phyloP scores from a whole-genome alignment of 179 eudicot species.

The Beta corolliflora region DNA sequence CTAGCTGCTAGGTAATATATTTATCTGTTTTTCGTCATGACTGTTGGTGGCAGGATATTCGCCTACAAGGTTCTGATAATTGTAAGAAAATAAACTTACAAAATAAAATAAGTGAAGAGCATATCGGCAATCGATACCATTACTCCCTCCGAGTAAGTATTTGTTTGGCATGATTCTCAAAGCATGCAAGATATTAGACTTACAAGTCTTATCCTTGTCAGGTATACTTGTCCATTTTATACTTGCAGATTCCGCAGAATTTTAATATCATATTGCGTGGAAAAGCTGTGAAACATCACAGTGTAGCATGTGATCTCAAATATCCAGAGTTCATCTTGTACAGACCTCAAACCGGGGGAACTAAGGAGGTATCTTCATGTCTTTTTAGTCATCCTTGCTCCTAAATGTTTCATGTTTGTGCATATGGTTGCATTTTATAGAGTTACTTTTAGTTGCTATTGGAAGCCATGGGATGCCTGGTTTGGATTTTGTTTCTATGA shows the following conservation, averaged over 20 bases:
- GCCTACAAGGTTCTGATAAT: background rate
- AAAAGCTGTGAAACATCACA: constrained; percentile 63
- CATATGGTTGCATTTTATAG: background rate
- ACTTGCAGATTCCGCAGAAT: constrained; percentile 63
- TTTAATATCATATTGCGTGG: constrained; percentile 75
- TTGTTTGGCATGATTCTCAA: constrained; percentile 11
- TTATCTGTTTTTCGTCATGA: background rate
- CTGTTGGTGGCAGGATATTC: background rate
- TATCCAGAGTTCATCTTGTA: constrained; percentile 75
- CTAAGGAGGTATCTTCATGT: constrained; percentile 48
- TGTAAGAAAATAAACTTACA: background rate
- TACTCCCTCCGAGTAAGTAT: constrained; percentile 83
- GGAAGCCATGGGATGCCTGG: background rate
- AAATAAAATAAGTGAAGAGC: background rate
- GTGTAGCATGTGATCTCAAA: constrained; percentile 74
- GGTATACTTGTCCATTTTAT: constrained; percentile 70
- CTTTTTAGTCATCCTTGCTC: constrained; percentile 1
- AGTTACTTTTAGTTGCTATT: background rate
- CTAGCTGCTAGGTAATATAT: background rate
- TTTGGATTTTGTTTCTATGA: background rate
- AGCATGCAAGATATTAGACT: background rate
- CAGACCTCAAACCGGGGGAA: constrained; percentile 68
- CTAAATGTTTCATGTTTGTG: background rate
- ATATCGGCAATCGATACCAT: constrained; percentile 28
- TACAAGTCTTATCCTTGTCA: constrained; percentile 12